Base-by-base conservation (phyloP, 2,329 filamentous ascomycete genomes). In the Aspergillus hortae region DNA sequence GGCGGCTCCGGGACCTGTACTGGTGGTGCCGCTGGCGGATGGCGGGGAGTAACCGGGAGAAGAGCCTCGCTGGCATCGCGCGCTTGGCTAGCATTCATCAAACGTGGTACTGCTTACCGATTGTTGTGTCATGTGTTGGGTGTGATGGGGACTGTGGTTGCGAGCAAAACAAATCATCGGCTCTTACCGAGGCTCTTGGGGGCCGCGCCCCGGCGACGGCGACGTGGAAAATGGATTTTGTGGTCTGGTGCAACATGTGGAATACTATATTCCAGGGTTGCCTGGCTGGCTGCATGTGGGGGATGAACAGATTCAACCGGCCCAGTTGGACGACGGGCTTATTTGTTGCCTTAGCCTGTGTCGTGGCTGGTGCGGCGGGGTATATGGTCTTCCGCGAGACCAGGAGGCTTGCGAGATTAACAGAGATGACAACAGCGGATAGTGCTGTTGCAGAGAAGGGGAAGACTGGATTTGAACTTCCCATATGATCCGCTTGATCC, bases 1-100 rank as follows among this genome's bases (percentile, higher is more conserved):
- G 90, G 90, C 82, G 90, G 30, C 88, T 92, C 60, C 80, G 90
- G 30, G 90, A 95, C 66, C 72, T 90, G 9, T 94, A 86, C 67
- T 90, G 84, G 66, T 76, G 91, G 32, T 69, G 88, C 45, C 78
- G 80, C 62, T 94, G 81, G 72, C 79, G 89, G 21, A 46, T 86
- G 17, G 17, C 0, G 52, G 63, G 30, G 74, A 78, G 51, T 72
- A 83, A 10, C 35, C 17, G 17, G 17, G 17, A 15, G 21, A 12
- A n/a, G 25, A 27, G 44, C 15, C 47, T 36, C 30, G 9, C 40
- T 7, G 44, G 14, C 21, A 10, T 51, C 14, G 10, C 17, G 11
- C 49, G 44, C 1, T 32, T 46, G 9, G 44, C 49, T 10, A 43
- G 30, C 10, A 33, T 43, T 2, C 43, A 51, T 19, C 17, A 33